phyloP scores from a whole-genome alignment of 805 yeast species.

The Kuraishia borneana region DNA sequence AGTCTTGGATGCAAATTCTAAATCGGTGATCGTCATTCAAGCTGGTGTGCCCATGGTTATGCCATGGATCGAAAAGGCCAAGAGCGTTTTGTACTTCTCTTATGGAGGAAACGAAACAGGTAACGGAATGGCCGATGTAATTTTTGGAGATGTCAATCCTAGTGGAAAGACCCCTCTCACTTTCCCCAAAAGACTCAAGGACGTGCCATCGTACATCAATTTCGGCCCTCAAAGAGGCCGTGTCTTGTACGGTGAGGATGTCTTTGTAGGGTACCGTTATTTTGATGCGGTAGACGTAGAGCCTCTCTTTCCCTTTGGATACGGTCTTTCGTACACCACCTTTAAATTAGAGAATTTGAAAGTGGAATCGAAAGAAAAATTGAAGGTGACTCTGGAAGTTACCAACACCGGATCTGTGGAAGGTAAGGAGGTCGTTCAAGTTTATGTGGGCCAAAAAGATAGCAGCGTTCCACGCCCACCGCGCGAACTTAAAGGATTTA shows the following conservation, averaged over 20 bases:
- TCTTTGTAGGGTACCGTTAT: slow-evolving; percentile 31
- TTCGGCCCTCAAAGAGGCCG: slow-evolving; percentile 23
- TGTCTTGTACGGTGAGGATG: slow-evolving; percentile 32
- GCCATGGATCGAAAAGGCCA: slow-evolving; percentile 24
- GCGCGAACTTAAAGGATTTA: slow-evolving; percentile 51
- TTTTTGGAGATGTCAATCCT: slow-evolving; percentile 31
- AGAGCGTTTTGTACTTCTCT: slow-evolving; percentile 21
- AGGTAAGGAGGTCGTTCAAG: slow-evolving; percentile 46
- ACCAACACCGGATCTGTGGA: slow-evolving; percentile 31
- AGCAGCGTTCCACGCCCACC: slow-evolving; percentile 36
- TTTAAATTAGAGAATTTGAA: slow-evolving; percentile 30
- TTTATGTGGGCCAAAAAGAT: slow-evolving; percentile 25
- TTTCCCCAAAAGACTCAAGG: slow-evolving; percentile 21
- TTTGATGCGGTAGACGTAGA: slow-evolving; percentile 24
- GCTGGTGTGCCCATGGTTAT: slow-evolving; percentile 28
- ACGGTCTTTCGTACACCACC: slow-evolving; percentile 28
- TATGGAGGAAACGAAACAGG: slow-evolving; percentile 31
- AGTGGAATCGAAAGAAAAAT: slow-evolving; percentile 11
- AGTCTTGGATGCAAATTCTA: slow-evolving; percentile 27
- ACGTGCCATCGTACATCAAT: slow-evolving; percentile 24
- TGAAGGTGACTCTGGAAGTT: slow-evolving; percentile 25
- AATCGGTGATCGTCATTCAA: slow-evolving; percentile 25
- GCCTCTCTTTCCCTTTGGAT: slow-evolving; percentile 31
- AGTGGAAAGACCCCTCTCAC: slow-evolving; percentile 30
- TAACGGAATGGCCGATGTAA: slow-evolving; percentile 29